These are phyloP conservation scores for Pachyrhizus erosus DNA, from an alignment of 306 rosid genomes.

Conservation along the genomic window DNA sequence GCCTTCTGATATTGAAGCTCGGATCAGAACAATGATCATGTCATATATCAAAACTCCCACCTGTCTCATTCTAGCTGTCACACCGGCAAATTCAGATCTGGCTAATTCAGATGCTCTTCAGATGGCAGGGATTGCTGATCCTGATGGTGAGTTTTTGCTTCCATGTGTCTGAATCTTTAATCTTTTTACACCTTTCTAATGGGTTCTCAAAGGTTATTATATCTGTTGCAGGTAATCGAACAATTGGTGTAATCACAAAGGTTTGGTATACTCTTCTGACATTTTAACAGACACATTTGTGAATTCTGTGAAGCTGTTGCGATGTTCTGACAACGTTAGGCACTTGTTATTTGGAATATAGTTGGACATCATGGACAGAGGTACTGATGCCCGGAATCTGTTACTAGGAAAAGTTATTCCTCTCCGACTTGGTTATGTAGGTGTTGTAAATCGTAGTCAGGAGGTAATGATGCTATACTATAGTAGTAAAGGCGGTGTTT, in stretches of 20 bases:
- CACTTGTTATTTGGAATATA: constrained; percentile 40
- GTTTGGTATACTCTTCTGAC: constrained; percentile 48
- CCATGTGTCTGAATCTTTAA: constrained; percentile 25
- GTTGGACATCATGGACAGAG: constrained; percentile 99
- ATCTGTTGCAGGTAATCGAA: constrained; percentile 79
- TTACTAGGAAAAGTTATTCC: constrained; percentile 97
- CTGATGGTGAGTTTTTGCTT: constrained; percentile 75
- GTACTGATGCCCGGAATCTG: constrained; percentile 97
- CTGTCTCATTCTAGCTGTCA: constrained; percentile 95
- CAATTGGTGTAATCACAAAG: constrained; percentile 97
- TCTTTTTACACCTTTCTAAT: constrained; percentile 12
- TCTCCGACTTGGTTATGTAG: constrained; percentile 94
- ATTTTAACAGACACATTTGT: not conserved
- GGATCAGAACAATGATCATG: constrained; percentile 97
- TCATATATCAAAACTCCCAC: constrained; percentile 87
- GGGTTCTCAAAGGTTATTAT: constrained; percentile 32
- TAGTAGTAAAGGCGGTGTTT: constrained; percentile 1
- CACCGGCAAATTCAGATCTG: constrained; percentile 97
- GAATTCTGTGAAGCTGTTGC: constrained; percentile 35
- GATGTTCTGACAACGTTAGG: constrained; percentile 45
- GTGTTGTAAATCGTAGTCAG: constrained; percentile 98
- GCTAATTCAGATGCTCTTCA: constrained; percentile 99
- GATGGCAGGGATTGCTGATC: constrained; percentile 99
- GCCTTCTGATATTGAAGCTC: constrained; percentile 96
- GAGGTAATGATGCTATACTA: constrained; percentile 67